These are phyloP conservation scores for Xylariales sp. DNA, from an alignment of 2,329 filamentous ascomycete genomes.

Conservation along the genomic window DNA sequence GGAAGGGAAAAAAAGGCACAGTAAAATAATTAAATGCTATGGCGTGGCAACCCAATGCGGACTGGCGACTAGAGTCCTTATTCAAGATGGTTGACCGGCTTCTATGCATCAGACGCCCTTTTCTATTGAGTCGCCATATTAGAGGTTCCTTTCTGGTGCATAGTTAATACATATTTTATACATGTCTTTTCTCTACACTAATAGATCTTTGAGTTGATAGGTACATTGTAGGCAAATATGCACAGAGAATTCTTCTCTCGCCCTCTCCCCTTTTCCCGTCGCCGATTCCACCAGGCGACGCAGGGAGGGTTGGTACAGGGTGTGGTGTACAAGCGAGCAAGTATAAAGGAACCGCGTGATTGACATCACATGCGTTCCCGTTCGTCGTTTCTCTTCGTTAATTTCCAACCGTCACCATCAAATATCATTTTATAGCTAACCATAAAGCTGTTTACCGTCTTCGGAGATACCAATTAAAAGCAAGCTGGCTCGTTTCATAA, in stretches of 20 bases:
- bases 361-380: not conserved
- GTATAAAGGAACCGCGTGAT: not conserved
- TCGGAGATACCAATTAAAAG: conserved; percentile 94
- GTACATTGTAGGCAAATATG: conserved; percentile 34
- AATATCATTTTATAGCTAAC: conserved; percentile 15
- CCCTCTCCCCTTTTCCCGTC: not conserved
- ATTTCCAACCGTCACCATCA: not conserved
- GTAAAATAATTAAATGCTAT: no score
- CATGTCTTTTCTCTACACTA: conserved; percentile 32
- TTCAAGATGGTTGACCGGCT: no score
- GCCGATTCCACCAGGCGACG: not conserved
- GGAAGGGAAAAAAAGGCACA: no score
- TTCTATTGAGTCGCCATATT: not conserved
- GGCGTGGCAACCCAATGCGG: no score
- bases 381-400: conserved; percentile 14
- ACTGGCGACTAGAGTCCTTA: no score
- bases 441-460: conserved; percentile 67
- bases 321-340: conserved; percentile 15
- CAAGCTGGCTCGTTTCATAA: conserved; percentile 77
- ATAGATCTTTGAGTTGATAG: conserved; percentile 25
- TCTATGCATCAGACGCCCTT: no score
- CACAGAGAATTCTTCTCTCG: conserved; percentile 12
- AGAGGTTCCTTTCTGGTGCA: not conserved
- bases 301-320: not conserved
- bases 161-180: conserved; percentile 38